Evolutionary conservation across 1,284 basidiomycete genomes (phyloP), one percentile per base, ranked within the genome.

Genomic region (Ganoderma lucidum): DNA sequence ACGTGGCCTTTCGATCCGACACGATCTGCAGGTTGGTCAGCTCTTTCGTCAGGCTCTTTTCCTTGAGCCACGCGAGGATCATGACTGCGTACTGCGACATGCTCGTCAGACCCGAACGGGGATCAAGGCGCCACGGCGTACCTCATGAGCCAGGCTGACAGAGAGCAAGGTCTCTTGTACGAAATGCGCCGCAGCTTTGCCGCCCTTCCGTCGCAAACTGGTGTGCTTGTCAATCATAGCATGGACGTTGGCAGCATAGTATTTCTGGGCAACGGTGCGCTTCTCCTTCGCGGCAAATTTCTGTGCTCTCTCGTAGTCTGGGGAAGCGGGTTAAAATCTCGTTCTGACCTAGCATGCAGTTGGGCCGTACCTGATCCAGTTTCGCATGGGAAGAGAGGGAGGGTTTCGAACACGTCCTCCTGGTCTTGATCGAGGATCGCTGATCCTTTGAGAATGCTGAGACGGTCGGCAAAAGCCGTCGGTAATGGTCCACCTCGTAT

Each of bases 11-110:
- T 12, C 48, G 48, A 23, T 51, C 48, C 48, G 23, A 51, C 3
- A 12, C 19, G 23, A 51, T 51, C 48, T 51, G n/a, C 3, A 51
- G 23, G 23, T 51, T 51, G 9, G n/a, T 51, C 48, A 51, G 28
- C 9, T 51, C n/a, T 51, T 28, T 51, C 23, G 23, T 51, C 48
- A 51, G 10, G 12, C 48, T 51, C 48, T 10, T 51, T 28, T 23
- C 48, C 48, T 51, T 51, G n/a, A 51, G 23, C 48, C 48, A 51
- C 28, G 23, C 48, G 48, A 51, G 48, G n/a, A 51, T 23, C n/a
- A 51, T 28, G n/a, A 51, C 48, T 51, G 48, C 48, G 10, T 51
- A 23, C 48, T 51, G 48, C 23, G 28, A 51, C 9, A 28, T 3
- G 48, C 9, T 51, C 48, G 48, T 51, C 23, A 51, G 48, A 51